A percentile compares a stretch with the other conserved stretches of the same genome.
Evolutionary conservation across 179 eudicot genomes (phyloP).

Genomic region (Actinidia arguta): DNA sequence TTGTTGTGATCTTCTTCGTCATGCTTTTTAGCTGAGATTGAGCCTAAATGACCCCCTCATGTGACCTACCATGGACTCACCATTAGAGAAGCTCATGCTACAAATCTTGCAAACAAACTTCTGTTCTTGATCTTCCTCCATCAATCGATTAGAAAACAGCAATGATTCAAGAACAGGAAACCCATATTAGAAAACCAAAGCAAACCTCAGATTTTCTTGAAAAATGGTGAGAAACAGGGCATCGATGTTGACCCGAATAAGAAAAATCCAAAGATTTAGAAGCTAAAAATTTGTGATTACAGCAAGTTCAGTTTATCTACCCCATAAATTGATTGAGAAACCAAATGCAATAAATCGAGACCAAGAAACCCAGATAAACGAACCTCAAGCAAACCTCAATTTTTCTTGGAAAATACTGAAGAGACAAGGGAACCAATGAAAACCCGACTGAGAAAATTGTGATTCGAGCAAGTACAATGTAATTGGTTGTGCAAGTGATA

Average conservation of each 20-base stretch:
- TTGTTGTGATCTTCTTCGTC: too few relatives aligned
- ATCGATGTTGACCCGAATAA: background rate
- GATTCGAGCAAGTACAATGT: background rate
- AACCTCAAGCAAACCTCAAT: slow-evolving; percentile 9
- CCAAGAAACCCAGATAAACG: slow-evolving; percentile 18
- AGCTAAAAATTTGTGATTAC: too few relatives aligned
- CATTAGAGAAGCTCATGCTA: slow-evolving; percentile 63
- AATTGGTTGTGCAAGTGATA: background rate
- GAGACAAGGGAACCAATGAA: background rate
- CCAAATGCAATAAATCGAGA: slow-evolving; percentile 3
- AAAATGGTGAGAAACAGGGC: background rate
- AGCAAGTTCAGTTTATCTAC: too few relatives aligned
- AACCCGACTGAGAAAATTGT: too few relatives aligned
- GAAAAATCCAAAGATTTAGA: background rate
- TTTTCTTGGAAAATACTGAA: slow-evolving; percentile 1
- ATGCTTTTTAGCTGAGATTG: slow-evolving; percentile 29
- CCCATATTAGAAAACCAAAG: slow-evolving; percentile 1
- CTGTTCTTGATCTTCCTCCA: slow-evolving; percentile 42
- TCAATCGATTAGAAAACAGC: slow-evolving; percentile 7
- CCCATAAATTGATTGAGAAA: background rate
- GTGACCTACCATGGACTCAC: slow-evolving; percentile 85
- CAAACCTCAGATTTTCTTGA: background rate
- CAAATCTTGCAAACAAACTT: slow-evolving; percentile 78
- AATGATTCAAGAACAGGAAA: background rate
- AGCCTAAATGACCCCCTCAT: slow-evolving; percentile 76